Evolutionary conservation across 2,329 filamentous ascomycete species (phyloP).

Genomic region (Knoxdaviesia capensis): DNA sequence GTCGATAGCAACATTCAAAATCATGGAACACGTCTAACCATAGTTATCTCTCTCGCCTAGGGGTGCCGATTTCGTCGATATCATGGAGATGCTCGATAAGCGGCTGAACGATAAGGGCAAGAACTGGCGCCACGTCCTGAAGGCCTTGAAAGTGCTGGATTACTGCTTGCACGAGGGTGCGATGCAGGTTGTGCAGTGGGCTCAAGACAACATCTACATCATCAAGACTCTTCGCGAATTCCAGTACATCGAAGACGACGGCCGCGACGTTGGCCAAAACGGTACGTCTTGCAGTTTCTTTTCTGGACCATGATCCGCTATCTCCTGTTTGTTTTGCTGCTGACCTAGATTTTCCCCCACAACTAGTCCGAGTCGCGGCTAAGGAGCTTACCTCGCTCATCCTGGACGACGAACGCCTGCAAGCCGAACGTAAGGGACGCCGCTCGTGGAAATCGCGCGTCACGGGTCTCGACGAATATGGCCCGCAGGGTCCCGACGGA

Average conservation of each 20-base stretch:
- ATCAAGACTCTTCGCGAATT: slow-evolving; percentile 98
- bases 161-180: slow-evolving; percentile 97
- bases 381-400: slow-evolving; percentile 89
- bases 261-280: slow-evolving; percentile 87
- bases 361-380: slow-evolving; percentile 71
- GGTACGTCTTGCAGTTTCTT: slow-evolving; percentile 33
- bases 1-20: not conserved
- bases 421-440: slow-evolving; percentile 74
- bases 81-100: slow-evolving; percentile 99
- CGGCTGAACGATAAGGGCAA: slow-evolving; percentile 97
- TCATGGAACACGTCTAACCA: not conserved
- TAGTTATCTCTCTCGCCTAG: slow-evolving; percentile 20
- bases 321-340: not conserved
- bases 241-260: slow-evolving; percentile 88
- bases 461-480: slow-evolving; percentile 74
- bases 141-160: slow-evolving; percentile 91
- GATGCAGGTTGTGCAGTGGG: slow-evolving; percentile 92
- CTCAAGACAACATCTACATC: slow-evolving; percentile 93
- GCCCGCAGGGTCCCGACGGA: slow-evolving; percentile 8
- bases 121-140: slow-evolving; percentile 97
- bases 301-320: not conserved
- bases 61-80: slow-evolving; percentile 95
- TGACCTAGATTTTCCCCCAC: slow-evolving; percentile 5
- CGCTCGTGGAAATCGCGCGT: slow-evolving; percentile 96
- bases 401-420: slow-evolving; percentile 79